Conservation (phyloP, 208 protist genomes). For the Hexamita inflata region DNA sequence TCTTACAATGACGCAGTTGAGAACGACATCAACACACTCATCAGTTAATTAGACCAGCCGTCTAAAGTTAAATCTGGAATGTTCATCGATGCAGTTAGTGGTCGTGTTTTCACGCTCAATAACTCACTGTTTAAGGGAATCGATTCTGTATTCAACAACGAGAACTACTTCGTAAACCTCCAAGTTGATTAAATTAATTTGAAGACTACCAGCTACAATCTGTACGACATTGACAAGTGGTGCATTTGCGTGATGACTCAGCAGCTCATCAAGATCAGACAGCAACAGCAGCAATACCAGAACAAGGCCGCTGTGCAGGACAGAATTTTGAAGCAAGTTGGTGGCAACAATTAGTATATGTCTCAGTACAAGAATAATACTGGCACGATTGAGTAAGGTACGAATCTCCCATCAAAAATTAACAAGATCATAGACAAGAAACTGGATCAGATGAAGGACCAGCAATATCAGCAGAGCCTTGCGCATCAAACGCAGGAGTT, state of each 20-base stretch:
- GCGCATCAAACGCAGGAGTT: background rate
- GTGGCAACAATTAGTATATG: constrained; percentile 9
- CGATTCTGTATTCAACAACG: constrained; percentile 64
- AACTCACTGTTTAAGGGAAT: constrained; percentile 59
- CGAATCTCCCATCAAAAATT: constrained; percentile 12
- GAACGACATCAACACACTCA: constrained; percentile 11
- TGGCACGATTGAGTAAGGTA: constrained; percentile 1
- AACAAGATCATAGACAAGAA: background rate
- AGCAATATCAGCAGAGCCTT: background rate
- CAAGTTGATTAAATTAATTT: constrained; percentile 30
- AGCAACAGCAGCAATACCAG: background rate
- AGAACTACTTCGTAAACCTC: constrained; percentile 68
- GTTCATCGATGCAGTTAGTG: constrained; percentile 67
- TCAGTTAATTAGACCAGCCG: background rate
- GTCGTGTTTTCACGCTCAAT: constrained; percentile 48
- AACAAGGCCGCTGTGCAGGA: background rate
- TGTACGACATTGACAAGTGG: background rate
- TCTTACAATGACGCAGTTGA: background rate
- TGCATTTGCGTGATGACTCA: constrained; percentile 5
- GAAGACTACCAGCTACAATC: background rate
- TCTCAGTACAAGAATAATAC: background rate
- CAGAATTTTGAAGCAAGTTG: constrained; percentile 5
- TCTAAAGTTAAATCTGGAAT: constrained; percentile 37
- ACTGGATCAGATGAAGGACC: background rate
- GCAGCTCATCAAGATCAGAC: background rate